Evolutionary conservation across 2,329 filamentous ascomycete genomes (phyloP).

Genomic region (Niveomyces coronatus): DNA sequence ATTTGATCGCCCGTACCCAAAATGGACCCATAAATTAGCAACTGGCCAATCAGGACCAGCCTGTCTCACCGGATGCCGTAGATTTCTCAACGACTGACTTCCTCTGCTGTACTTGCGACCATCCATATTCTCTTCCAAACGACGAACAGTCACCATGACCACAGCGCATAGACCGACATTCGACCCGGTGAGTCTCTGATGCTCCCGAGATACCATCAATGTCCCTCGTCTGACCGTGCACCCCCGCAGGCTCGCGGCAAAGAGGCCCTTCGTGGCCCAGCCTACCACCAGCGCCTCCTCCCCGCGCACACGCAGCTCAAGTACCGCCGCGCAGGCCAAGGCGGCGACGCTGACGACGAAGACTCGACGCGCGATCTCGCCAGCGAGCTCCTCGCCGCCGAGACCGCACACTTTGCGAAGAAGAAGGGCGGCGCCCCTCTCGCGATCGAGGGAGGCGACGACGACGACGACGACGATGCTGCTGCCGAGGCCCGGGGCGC

Average conservation of each 20-base stretch:
- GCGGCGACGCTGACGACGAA: constrained; percentile 64
- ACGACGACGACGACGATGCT: constrained; percentile 25
- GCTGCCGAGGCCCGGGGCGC: too few species aligned
- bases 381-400: constrained; percentile 80
- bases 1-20: too few species aligned
- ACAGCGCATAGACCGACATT: constrained; percentile 81
- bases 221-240: background rate
- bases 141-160: constrained; percentile 38
- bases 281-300: constrained; percentile 91
- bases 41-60: too few species aligned
- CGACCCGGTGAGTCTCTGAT: constrained; percentile 83
- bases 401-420: constrained; percentile 81
- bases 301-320: constrained; percentile 92
- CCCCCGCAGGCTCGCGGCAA: constrained; percentile 70
- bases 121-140: background rate
- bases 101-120: background rate
- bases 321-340: constrained; percentile 77
- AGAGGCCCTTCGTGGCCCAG: constrained; percentile 84
- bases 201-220: too few species aligned
- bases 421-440: constrained; percentile 50
- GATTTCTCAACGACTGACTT: background rate
- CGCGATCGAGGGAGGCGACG: constrained; percentile 37
- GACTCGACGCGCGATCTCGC: constrained; percentile 67
- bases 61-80: background rate
- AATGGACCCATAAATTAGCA: too few species aligned